Conservation (phyloP, 495 filamentous ascomycete species). For the Chaetomidium leptoderma region DNA sequence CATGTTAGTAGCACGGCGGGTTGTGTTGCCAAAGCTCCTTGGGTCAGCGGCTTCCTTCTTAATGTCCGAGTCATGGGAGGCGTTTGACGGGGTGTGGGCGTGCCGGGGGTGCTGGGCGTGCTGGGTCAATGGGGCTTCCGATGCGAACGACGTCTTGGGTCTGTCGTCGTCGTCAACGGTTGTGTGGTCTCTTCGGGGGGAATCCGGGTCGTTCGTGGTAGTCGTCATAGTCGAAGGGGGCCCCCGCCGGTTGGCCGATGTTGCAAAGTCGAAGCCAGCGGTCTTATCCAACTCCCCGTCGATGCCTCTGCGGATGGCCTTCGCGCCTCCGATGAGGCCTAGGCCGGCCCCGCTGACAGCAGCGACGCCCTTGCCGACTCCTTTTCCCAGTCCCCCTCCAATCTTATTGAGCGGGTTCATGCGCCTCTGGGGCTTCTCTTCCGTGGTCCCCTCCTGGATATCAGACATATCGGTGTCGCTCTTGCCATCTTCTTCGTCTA, state of each 20-base stretch:
- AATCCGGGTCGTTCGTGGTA: constrained; percentile 6
- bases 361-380: constrained; percentile 41
- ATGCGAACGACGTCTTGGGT: constrained; percentile 32
- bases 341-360: constrained; percentile 35
- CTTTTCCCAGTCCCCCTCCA: constrained; percentile 33
- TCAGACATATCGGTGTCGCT: constrained; percentile 23
- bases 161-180: constrained; percentile 22
- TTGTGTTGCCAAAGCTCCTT: constrained; percentile 40
- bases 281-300: constrained; percentile 53
- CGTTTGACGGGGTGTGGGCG: constrained; percentile 32
- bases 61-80: constrained; percentile 33
- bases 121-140: constrained; percentile 27
- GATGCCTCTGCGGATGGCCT: constrained; percentile 58
- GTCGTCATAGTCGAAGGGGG: neutral
- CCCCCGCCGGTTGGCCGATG: neutral
- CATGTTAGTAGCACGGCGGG: constrained; percentile 40
- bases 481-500: constrained; percentile 45
- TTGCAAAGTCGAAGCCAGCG: constrained; percentile 50
- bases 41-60: constrained; percentile 31
- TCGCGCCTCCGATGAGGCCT: constrained; percentile 46
- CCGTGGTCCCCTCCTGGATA: constrained; percentile 29
- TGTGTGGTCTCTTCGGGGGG: neutral
- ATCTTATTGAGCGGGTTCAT: constrained; percentile 34
- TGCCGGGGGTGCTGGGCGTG: constrained; percentile 26
- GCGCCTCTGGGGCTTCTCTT: constrained; percentile 23